These are phyloP conservation scores for Gleditsia sinensis DNA, from an alignment of 306 rosid species.

Conservation along the genomic window DNA sequence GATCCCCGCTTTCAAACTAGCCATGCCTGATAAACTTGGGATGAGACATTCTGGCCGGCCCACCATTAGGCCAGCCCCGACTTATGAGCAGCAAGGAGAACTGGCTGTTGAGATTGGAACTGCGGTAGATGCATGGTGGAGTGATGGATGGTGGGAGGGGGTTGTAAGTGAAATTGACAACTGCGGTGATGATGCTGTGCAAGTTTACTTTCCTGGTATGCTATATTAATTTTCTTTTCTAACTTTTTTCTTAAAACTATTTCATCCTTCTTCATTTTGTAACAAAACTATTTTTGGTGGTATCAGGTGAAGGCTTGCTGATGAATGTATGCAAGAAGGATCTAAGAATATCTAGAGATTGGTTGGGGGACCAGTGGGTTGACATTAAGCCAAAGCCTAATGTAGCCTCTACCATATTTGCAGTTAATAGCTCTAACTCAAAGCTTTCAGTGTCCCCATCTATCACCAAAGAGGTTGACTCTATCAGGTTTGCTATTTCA, in stretches of 20 bases:
- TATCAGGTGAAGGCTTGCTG: slow-evolving; percentile 76
- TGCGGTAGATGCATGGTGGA: slow-evolving; percentile 99
- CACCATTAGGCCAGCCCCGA: slow-evolving; percentile 76
- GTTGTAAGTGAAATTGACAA: slow-evolving; percentile 61
- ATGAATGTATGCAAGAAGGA: slow-evolving; percentile 64
- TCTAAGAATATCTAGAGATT: slow-evolving; percentile 83
- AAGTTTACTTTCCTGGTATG: slow-evolving; percentile 81
- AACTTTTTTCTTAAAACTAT: not conserved
- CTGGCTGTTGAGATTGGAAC: slow-evolving; percentile 59
- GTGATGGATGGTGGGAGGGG: slow-evolving; percentile 99
- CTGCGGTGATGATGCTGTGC: slow-evolving; percentile 48
- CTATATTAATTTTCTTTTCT: not conserved
- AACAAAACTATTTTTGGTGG: slow-evolving; percentile 12
- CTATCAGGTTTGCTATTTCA: slow-evolving; percentile 44
- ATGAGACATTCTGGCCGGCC: slow-evolving; percentile 79
- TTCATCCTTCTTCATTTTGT: slow-evolving; percentile 4
- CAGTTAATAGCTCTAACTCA: slow-evolving; percentile 44
- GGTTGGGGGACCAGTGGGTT: slow-evolving; percentile 86
- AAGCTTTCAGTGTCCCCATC: slow-evolving; percentile 47
- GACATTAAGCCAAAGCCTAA: slow-evolving; percentile 63
- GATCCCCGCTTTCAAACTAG: slow-evolving; percentile 78
- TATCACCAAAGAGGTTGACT: slow-evolving; percentile 42
- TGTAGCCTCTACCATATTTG: slow-evolving; percentile 55
- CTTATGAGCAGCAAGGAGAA: slow-evolving; percentile 56
- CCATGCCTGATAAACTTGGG: slow-evolving; percentile 86